These are phyloP conservation scores for Sarcocystis neurona DNA, from an alignment of 169 alveolate genomes.

Conservation along the genomic window DNA sequence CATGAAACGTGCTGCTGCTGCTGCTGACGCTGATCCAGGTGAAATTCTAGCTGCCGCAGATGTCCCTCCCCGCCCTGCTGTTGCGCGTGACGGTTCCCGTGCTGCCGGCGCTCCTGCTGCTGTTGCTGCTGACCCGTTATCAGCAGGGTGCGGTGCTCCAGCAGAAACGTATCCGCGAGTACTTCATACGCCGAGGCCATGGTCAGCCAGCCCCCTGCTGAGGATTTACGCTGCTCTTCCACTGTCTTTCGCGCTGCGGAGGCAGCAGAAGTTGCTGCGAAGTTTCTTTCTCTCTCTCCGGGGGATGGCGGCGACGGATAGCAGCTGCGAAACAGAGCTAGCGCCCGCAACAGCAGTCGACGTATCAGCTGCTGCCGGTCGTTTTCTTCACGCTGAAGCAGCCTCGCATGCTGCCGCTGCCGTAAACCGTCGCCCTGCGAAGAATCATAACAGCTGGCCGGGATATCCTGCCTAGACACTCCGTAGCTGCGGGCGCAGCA, in stretches of 20 bases:
- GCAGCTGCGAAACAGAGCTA: slow-evolving; percentile 28
- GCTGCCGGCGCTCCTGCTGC: not conserved
- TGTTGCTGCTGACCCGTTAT: slow-evolving; percentile 41
- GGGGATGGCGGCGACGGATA: slow-evolving; percentile 13
- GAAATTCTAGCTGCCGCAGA: no score
- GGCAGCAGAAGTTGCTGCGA: slow-evolving; percentile 11
- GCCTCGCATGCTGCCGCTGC: no score
- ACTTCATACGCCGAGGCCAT: slow-evolving; percentile 49
- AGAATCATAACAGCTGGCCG: no score
- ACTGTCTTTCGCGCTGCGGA: not conserved
- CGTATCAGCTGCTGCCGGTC: slow-evolving; percentile 39
- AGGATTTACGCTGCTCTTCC: not conserved
- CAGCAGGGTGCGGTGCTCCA: slow-evolving; percentile 34
- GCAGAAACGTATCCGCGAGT: slow-evolving; percentile 46
- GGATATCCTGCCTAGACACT: no score
- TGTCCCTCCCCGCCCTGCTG: no score
- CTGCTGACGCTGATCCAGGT: slow-evolving; percentile 31
- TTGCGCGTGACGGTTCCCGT: no score
- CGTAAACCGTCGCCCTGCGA: no score
- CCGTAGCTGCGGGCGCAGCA: no score
- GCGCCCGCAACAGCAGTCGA: slow-evolving; percentile 47
- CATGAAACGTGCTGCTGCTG: no score
- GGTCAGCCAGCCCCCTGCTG: slow-evolving; percentile 25
- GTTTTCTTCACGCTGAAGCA: slow-evolving; percentile 29
- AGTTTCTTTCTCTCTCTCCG: not conserved